Percentiles rank a stretch among this genome's conserved stretches.
These are phyloP conservation scores for Penicillium sp. DNA, from an alignment of 2,329 filamentous ascomycete species.

Conservation along the genomic window DNA sequence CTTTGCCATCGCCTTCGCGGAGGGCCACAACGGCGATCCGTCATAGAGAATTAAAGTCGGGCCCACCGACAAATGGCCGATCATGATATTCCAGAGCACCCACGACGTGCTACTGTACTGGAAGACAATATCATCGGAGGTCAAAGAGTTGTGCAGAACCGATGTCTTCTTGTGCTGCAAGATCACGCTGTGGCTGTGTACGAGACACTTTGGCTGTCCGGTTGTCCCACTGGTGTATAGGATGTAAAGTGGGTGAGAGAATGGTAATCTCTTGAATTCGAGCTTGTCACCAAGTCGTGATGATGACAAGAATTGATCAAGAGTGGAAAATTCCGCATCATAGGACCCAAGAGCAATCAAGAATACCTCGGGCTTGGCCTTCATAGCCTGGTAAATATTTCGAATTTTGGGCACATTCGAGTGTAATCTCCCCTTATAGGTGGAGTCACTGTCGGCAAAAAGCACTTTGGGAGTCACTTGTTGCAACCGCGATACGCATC, in stretches of 20 bases:
- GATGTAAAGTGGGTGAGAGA: constrained; percentile 47
- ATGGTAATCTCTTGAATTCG: constrained; percentile 42
- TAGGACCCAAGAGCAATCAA: constrained; percentile 21
- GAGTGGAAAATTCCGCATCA: constrained; percentile 29
- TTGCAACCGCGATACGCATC: constrained; percentile 39
- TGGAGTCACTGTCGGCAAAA: constrained; percentile 44
- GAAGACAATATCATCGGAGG: constrained; percentile 43
- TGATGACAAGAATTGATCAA: constrained; percentile 14
- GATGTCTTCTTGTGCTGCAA: constrained; percentile 49
- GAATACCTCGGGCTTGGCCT: constrained; percentile 22
- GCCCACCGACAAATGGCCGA: constrained; percentile 46
- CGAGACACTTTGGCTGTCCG: constrained; percentile 49
- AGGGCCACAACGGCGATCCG: constrained; percentile 46
- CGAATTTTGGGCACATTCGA: constrained; percentile 35
- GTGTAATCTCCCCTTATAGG: constrained; percentile 43
- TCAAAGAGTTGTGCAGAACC: constrained; percentile 47
- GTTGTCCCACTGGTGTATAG: constrained; percentile 49
- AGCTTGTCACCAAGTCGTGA: constrained; percentile 28
- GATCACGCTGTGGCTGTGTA: constrained; percentile 48
- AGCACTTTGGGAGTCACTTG: constrained; percentile 45
- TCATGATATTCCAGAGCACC: constrained; percentile 51
- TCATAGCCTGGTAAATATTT: constrained; percentile 33
- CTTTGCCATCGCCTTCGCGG: constrained; percentile 33
- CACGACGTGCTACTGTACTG: constrained; percentile 52
- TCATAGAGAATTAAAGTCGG: constrained; percentile 48